phyloP scores from a whole-genome alignment of 768 basidiomycete genomes.

The Lactarius sanguifluus region DNA sequence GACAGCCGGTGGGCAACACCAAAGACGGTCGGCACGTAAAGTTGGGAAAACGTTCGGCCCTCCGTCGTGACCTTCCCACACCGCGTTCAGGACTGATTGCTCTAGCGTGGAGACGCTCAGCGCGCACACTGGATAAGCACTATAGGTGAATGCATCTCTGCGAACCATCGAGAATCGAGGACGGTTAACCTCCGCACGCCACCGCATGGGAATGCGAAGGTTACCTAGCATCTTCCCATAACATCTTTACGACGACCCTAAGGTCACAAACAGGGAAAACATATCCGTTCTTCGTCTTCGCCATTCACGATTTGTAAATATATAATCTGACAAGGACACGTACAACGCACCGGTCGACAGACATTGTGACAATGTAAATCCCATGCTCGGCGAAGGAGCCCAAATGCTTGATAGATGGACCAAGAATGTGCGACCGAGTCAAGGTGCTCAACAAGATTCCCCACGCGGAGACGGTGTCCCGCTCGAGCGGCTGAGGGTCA shows the following conservation, averaged over 20 bases:
- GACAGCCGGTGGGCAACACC: constrained; percentile 54
- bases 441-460: constrained; percentile 76
- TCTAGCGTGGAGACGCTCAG: constrained; percentile 59
- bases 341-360: constrained; percentile 62
- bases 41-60: constrained; percentile 29
- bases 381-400: constrained; percentile 60
- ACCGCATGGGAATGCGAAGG: background rate
- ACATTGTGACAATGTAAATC: constrained; percentile 82
- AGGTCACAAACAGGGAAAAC: constrained; percentile 58
- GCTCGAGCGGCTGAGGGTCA: constrained; percentile 56
- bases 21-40: background rate
- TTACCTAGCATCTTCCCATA: constrained; percentile 58
- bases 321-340: too few species aligned
- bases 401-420: constrained; percentile 55
- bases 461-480: constrained; percentile 69
- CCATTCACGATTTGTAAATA: too few species aligned
- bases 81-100: constrained; percentile 58
- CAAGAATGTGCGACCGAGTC: constrained; percentile 80
- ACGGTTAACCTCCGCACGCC: background rate
- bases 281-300: too few species aligned
- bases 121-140: constrained; percentile 62
- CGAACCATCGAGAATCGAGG: constrained; percentile 84
- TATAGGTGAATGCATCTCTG: constrained; percentile 51
- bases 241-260: constrained; percentile 81
- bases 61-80: constrained; percentile 82